Percentiles rank a stretch among this genome's conserved stretches.
phyloP scores from a whole-genome alignment of 441 rosid species.

The Raphanus hybrid region DNA sequence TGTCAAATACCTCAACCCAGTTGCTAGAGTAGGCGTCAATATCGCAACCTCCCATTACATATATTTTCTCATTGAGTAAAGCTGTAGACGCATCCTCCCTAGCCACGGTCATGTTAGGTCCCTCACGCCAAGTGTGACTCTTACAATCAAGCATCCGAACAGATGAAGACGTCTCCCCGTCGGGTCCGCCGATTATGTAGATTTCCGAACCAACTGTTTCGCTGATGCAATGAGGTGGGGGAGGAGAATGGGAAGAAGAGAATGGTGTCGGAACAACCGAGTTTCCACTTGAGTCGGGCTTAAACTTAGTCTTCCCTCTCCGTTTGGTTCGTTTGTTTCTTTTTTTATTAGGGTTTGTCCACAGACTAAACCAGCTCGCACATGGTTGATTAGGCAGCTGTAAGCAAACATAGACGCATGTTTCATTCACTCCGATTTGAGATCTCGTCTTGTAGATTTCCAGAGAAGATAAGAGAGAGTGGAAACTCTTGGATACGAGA shows the following conservation, averaged over 20 bases:
- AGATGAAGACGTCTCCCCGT: conserved; percentile 38
- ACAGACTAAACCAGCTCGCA: conserved; percentile 55
- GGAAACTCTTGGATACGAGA: neutral
- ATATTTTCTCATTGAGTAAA: conserved; percentile 51
- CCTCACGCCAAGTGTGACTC: conserved; percentile 54
- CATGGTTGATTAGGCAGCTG: conserved; percentile 38
- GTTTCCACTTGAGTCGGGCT: neutral
- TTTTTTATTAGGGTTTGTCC: conserved; percentile 18
- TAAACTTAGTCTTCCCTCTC: neutral
- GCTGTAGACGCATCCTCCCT: conserved; percentile 61
- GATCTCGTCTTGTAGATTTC: neutral
- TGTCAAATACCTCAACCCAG: conserved; percentile 59
- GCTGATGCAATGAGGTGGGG: neutral
- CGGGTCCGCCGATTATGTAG: conserved; percentile 62
- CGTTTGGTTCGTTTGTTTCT: neutral
- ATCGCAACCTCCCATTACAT: conserved; percentile 30
- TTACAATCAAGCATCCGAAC: conserved; percentile 72
- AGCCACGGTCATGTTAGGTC: conserved; percentile 57
- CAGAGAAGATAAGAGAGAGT: neutral
- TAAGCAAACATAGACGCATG: conserved; percentile 52
- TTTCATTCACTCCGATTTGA: conserved; percentile 28
- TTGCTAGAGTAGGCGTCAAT: neutral
- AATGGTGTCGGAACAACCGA: conserved; percentile 43
- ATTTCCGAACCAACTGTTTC: conserved; percentile 45
- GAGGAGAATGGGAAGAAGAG: conserved; percentile 45